Percentiles rank a stretch among this genome's conserved stretches.
phyloP scores from a whole-genome alignment of 2,329 filamentous ascomycete genomes.

The Neocucurbitaria cava region DNA sequence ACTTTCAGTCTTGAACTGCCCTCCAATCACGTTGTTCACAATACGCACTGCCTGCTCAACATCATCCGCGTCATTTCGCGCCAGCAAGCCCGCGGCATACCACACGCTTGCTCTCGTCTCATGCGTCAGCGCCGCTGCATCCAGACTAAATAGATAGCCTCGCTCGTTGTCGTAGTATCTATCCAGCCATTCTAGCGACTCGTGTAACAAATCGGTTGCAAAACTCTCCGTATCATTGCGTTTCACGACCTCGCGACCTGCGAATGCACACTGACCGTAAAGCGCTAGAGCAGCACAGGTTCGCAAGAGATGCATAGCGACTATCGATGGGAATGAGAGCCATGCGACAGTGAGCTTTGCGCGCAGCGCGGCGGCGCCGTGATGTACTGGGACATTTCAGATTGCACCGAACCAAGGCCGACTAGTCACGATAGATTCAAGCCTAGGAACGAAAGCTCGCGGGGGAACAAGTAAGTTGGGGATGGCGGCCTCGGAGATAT shows the following conservation, averaged over 20 bases:
- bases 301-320: neutral
- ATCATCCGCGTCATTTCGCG: constrained; percentile 61
- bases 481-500: constrained; percentile 15
- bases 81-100: constrained; percentile 66
- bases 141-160: constrained; percentile 62
- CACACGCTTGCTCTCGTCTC: constrained; percentile 65
- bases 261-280: constrained; percentile 8
- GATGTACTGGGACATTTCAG: neutral
- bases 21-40: constrained; percentile 60
- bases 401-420: neutral
- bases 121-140: constrained; percentile 58
- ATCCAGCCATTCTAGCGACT: constrained; percentile 65
- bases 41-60: constrained; percentile 60
- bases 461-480: constrained; percentile 10
- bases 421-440: neutral
- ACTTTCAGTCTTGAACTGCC: constrained; percentile 60
- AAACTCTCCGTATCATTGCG: constrained; percentile 26
- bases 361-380: constrained; percentile 5
- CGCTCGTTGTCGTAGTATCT: constrained; percentile 60
- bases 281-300: constrained; percentile 18
- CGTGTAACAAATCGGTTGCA: constrained; percentile 36
- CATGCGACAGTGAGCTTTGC: neutral
- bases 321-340: neutral
- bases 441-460: constrained; percentile 8
- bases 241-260: constrained; percentile 8